These are phyloP conservation scores for Fusarium musae DNA, from an alignment of 2,329 filamentous ascomycete genomes.

Conservation along the genomic window DNA sequence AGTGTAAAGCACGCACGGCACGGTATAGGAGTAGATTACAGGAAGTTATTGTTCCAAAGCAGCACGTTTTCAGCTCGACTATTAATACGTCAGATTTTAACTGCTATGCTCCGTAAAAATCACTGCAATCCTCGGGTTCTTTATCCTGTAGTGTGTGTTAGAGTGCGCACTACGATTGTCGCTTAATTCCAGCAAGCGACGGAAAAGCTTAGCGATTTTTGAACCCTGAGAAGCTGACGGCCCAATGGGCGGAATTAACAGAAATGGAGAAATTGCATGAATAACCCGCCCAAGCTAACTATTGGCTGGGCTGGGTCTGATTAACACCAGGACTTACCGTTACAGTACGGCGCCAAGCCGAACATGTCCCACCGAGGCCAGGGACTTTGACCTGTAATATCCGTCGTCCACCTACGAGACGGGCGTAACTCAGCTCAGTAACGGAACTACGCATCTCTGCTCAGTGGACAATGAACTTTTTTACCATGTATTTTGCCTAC, in stretches of 20 bases:
- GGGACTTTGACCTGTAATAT: not conserved
- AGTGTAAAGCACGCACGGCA: no score
- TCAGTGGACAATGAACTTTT: no score
- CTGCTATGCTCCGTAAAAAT: no score
- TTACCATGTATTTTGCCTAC: no score
- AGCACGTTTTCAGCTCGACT: not conserved
- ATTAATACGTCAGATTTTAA: not conserved
- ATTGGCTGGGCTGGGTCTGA: not conserved
- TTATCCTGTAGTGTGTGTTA: not conserved
- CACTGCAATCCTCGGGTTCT: fast-evolving
- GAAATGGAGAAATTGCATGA: not conserved
- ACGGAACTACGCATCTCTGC: not conserved
- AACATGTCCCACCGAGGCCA: not conserved
- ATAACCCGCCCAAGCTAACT: not conserved
- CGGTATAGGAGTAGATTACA: no score
- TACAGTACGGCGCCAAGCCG: not conserved
- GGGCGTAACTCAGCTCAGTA: not conserved
- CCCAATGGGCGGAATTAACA: not conserved
- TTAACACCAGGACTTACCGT: not conserved
- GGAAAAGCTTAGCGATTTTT: not conserved
- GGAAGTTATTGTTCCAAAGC: no score
- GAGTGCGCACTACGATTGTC: not conserved
- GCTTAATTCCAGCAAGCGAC: not conserved
- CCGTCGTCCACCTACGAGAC: not conserved
- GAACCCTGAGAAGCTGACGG: not conserved